Conservation (phyloP, 306 rosid genomes). For the Sechiopsis laciniata region DNA sequence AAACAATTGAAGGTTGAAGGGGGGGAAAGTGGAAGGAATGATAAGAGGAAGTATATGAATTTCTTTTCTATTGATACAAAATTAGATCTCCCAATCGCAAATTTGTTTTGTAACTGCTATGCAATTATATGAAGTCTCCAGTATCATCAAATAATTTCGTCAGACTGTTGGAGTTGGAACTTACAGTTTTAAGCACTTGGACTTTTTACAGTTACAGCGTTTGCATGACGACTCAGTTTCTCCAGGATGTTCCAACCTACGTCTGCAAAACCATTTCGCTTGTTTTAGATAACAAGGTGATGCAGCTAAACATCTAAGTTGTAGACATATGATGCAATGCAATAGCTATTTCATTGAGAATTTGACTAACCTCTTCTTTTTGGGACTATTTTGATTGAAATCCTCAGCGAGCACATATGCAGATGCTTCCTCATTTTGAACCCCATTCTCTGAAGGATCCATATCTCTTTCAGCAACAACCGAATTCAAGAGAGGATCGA, state of each 20-base stretch:
- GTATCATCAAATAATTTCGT: background rate
- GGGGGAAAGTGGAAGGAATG: too few species aligned
- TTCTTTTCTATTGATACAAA: too few species aligned
- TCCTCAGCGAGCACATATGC: constrained; percentile 47
- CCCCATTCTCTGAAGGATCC: constrained; percentile 38
- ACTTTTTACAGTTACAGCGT: constrained; percentile 88
- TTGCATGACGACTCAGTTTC: constrained; percentile 65
- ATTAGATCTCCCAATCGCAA: too few species aligned
- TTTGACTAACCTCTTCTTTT: constrained; percentile 61
- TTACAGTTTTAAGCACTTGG: constrained; percentile 93
- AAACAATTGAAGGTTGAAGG: background rate
- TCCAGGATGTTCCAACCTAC: constrained; percentile 47
- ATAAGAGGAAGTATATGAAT: too few species aligned
- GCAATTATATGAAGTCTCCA: too few species aligned
- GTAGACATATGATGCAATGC: background rate
- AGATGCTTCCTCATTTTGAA: constrained; percentile 45
- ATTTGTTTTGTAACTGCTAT: too few species aligned
- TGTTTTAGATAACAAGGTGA: constrained; percentile 26
- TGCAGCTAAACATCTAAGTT: constrained; percentile 12
- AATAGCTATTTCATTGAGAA: constrained; percentile 17
- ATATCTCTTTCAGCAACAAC: constrained; percentile 43
- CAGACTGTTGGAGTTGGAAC: constrained; percentile 26
- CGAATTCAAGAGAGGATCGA: constrained; percentile 38
- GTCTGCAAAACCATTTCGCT: constrained; percentile 49
- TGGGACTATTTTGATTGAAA: constrained; percentile 60